Percentiles rank a stretch among this genome's conserved stretches.
Evolutionary conservation across 371 early-diverging fungal genomes (phyloP).

Genomic region (Mortierella sp.): DNA sequence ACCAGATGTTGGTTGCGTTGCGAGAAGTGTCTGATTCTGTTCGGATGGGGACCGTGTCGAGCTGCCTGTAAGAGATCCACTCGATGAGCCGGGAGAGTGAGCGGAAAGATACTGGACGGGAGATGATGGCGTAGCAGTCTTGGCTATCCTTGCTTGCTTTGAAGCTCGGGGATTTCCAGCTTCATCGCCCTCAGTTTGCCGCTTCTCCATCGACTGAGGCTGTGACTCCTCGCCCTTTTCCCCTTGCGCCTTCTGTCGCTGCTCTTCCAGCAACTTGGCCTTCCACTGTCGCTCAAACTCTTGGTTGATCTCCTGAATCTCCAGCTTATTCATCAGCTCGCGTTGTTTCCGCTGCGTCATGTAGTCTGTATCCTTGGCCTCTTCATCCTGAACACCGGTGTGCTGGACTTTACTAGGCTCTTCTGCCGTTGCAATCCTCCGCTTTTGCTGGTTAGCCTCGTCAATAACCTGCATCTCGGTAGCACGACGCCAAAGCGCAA

Average conservation of each 20-base stretch:
- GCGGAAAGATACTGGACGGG: neutral
- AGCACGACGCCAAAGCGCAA: constrained; percentile 49
- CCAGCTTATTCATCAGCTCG: constrained; percentile 30
- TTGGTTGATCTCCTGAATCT: constrained; percentile 47
- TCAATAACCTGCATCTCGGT: constrained; percentile 53
- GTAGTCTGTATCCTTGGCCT: constrained; percentile 5
- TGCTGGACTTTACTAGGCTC: constrained; percentile 7
- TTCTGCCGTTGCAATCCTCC: constrained; percentile 1
- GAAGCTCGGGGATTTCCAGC: constrained; percentile 7
- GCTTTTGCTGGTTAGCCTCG: constrained; percentile 43
- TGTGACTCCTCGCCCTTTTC: neutral
- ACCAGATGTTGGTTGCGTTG: neutral
- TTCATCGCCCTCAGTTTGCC: constrained; percentile 15
- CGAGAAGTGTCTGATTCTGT: constrained; percentile 1
- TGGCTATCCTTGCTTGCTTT: constrained; percentile 21
- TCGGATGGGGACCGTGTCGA: constrained; percentile 7
- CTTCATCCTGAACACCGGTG: neutral
- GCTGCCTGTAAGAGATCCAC: neutral
- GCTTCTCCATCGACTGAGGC: constrained; percentile 13
- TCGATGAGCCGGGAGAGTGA: constrained; percentile 3
- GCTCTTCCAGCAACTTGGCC: constrained; percentile 21
- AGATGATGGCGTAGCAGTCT: neutral
- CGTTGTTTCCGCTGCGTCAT: constrained; percentile 26
- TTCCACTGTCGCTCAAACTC: constrained; percentile 50
- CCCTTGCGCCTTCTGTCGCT: constrained; percentile 1